Conservation (phyloP, 805 yeast genomes). For the Yarrowia sp. region DNA sequence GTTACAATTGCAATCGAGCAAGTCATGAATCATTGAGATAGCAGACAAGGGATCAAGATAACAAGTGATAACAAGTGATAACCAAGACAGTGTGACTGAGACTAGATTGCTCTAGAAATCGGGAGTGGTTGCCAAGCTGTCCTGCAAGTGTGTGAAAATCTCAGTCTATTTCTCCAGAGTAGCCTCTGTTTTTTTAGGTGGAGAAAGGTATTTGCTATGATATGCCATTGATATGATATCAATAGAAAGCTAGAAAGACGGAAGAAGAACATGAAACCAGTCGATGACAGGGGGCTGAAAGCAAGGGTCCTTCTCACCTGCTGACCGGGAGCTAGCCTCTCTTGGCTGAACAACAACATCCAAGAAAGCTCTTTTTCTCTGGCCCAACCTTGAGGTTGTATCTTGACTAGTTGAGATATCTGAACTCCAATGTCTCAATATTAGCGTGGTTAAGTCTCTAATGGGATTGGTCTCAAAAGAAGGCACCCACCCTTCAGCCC, state of each 20-base stretch:
- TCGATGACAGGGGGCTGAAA: too few species aligned
- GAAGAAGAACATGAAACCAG: too few species aligned
- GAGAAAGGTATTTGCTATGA: too few species aligned
- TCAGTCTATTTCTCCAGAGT: not conserved
- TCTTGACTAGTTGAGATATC: not conserved
- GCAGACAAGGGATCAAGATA: not conserved
- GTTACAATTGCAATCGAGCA: too few species aligned
- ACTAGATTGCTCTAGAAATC: not conserved
- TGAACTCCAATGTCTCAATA: slow-evolving; percentile 1
- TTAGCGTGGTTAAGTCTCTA: not conserved
- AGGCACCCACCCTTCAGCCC: not conserved
- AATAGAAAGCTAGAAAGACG: too few species aligned
- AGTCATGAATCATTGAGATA: not conserved
- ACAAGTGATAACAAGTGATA: too few species aligned
- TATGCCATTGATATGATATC: too few species aligned
- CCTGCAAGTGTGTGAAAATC: not conserved
- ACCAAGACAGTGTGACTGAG: too few species aligned
- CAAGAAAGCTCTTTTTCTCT: not conserved
- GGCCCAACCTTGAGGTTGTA: not conserved
- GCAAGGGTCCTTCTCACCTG: too few species aligned
- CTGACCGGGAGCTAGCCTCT: too few species aligned
- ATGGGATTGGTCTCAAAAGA: not conserved
- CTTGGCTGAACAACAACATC: not conserved
- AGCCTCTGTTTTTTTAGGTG: not conserved
- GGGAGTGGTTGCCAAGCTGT: not conserved